Conservation (phyloP, 345 rosid species). For the Camelina laxa region DNA sequence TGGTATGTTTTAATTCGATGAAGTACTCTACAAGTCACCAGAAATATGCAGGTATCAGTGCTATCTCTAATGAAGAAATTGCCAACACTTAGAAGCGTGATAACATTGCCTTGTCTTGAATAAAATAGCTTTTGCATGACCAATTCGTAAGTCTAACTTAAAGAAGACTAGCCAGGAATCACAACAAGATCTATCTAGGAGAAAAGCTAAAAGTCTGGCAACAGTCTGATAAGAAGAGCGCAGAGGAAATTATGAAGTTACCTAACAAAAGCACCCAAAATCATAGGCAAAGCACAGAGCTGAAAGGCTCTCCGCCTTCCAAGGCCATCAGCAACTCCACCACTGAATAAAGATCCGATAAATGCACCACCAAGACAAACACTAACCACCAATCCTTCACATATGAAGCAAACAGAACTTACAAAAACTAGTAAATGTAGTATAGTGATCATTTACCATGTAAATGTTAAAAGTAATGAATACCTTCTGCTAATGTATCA, state of each 20-base stretch:
- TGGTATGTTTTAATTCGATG: background rate
- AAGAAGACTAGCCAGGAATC: slow-evolving; percentile 10
- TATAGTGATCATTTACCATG: background rate
- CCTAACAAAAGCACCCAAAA: slow-evolving; percentile 87
- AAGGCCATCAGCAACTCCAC: slow-evolving; percentile 79
- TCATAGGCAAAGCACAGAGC: slow-evolving; percentile 86
- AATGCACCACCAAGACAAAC: slow-evolving; percentile 91
- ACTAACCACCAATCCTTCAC: slow-evolving; percentile 90
- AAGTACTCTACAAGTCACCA: background rate
- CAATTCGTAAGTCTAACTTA: background rate
- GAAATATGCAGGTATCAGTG: background rate
- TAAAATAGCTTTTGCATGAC: background rate
- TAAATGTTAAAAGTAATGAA: background rate
- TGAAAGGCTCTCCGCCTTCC: slow-evolving; percentile 95
- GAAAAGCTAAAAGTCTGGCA: background rate
- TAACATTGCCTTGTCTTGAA: background rate
- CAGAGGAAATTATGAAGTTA: slow-evolving; percentile 23
- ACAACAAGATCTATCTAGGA: background rate
- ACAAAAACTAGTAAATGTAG: background rate
- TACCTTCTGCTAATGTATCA: slow-evolving; percentile 93
- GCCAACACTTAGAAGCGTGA: background rate
- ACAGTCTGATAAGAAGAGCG: background rate
- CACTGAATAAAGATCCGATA: slow-evolving; percentile 82
- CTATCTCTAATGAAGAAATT: slow-evolving; percentile 1
- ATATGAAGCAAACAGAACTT: slow-evolving; percentile 22